phyloP scores from a whole-genome alignment of 257 asterid species.

The Thymus mandschuricus region DNA sequence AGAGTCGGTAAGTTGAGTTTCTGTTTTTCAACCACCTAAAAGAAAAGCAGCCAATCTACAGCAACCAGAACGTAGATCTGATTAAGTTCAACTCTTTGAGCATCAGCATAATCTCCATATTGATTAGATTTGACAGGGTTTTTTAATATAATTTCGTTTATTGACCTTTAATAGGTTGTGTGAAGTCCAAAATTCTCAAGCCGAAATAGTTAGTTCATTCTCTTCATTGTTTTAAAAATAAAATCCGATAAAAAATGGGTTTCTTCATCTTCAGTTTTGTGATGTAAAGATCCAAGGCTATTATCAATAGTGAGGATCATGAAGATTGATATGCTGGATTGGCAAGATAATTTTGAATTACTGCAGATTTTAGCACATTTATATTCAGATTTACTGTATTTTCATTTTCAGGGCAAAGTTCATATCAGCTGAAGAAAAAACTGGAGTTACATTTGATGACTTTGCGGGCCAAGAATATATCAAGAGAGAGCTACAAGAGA shows the following conservation, averaged over 20 bases:
- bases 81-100: no score
- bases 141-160: not conserved
- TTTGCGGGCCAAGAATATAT: constrained; percentile 99
- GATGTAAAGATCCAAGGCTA: constrained; percentile 8
- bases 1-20: constrained; percentile 76
- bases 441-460: constrained; percentile 96
- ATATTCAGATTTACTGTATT: constrained; percentile 35
- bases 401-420: constrained; percentile 79
- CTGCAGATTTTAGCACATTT: constrained; percentile 11
- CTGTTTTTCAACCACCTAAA: constrained; percentile 13
- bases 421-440: constrained; percentile 95
- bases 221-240: not conserved
- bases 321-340: constrained; percentile 23
- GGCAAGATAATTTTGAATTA: constrained; percentile 19
- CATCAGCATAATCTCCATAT: not conserved
- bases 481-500: constrained; percentile 96
- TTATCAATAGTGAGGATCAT: constrained; percentile 5
- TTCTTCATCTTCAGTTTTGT: not conserved
- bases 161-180: not conserved
- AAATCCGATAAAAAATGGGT: constrained; percentile 7
- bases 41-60: no score
- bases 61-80: no score
- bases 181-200: not conserved
- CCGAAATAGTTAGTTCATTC: not conserved
- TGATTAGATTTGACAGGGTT: not conserved